Evolutionary conservation across 805 yeast genomes (phyloP), one percentile per base, ranked within the genome.

Genomic region (Candida railenensis): DNA sequence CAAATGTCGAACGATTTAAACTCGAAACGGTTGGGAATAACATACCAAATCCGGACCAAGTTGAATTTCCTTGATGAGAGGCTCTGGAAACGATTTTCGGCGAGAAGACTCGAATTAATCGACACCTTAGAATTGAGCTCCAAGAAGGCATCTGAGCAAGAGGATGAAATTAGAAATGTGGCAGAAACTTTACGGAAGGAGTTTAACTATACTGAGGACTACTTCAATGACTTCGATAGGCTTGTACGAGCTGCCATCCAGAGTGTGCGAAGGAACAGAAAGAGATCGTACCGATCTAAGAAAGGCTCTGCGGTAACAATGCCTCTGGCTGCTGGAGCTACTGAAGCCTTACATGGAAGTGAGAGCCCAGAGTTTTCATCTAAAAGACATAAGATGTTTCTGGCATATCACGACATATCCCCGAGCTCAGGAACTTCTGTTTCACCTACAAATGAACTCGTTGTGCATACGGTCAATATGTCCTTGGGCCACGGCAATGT

Each of bases 181-280:
- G 96, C 98, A 0, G 78, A 80, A 42, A 76, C 85, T 2, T 70
- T 92, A 40, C 72, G 96, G 56, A 71, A 75, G 1, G 99, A 94
- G 66, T 94, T 89, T 57, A 80, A 82, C 3, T 91, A 83, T 61
- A 78, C 85, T 2, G 66, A 65, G 2, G 76, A 74, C 4, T 74
- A 81, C 12, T 67, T 82, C 22, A 65, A 72, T 1, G 98, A 94
- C 53, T 92, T 92, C 61, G 96, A 90, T 63, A 87, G 85, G 62
- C 74, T 92, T 32, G 97, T 94, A 0, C 73, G 96, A 33, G 95
- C 96, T 8, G 98, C 97, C 1, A 85, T 92, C 22, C 99, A 92
- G 65, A 85, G 95, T 43, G 97, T 88, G 1, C 72, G 98, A 51
- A 73, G 99, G 53, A 92, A 92, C 63, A 76, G 96, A 49, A 88